Percentiles rank a stretch among this genome's conserved stretches.
Conservation (phyloP, 495 filamentous ascomycete species). For the Penicillium coffeae region DNA sequence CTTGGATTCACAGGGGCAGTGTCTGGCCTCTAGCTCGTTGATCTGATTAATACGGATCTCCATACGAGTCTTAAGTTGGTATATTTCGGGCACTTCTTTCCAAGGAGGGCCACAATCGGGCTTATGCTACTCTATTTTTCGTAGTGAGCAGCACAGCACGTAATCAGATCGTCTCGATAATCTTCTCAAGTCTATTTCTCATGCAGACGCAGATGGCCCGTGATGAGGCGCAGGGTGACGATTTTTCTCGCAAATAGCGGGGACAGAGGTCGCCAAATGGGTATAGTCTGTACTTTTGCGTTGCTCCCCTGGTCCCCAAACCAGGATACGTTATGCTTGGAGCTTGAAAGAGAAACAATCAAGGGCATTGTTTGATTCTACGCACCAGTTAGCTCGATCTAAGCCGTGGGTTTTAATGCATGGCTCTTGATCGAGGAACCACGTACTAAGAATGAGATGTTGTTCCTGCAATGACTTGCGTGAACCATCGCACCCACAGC, state of each 20-base stretch:
- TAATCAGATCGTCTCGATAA: neutral
- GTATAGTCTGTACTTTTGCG: constrained; percentile 17
- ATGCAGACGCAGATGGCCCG: neutral
- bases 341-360: neutral
- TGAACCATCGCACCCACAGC: constrained; percentile 1
- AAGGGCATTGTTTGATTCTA: neutral
- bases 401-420: neutral
- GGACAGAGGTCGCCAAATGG: neutral
- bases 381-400: neutral
- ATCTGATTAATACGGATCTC: no score
- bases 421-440: neutral
- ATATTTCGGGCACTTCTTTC: no score
- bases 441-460: no score
- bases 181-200: neutral
- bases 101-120: no score
- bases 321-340: neutral
- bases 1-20: neutral
- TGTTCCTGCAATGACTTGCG: constrained; percentile 6
- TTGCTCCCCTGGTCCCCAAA: neutral
- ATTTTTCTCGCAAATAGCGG: neutral
- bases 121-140: no score
- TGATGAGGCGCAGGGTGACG: neutral
- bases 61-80: no score
- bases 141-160: no score
- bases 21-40: no score